Percentiles rank a stretch among this genome's conserved stretches.
Evolutionary conservation across 345 rosid species (phyloP).

Genomic region (Gynandropsis gynandra): DNA sequence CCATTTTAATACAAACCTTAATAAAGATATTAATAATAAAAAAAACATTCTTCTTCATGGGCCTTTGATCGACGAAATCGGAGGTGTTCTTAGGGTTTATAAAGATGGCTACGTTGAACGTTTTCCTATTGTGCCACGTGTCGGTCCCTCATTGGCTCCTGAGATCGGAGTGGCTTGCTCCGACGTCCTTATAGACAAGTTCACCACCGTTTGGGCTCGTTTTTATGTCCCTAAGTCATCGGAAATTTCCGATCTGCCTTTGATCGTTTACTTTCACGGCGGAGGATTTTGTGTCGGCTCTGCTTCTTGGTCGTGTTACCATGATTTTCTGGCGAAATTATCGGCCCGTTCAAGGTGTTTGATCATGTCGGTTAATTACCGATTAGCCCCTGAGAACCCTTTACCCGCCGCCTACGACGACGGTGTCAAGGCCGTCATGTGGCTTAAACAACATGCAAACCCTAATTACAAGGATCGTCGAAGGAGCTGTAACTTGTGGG

Average conservation of each 20-base stretch:
- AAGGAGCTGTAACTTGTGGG: constrained; percentile 26
- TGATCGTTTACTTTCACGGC: constrained; percentile 59
- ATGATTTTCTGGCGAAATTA: constrained; percentile 40
- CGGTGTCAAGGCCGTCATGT: constrained; percentile 41
- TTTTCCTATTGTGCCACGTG: constrained; percentile 40
- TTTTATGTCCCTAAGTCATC: constrained; percentile 42
- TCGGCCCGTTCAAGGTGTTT: constrained; percentile 37
- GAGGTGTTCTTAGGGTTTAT: constrained; percentile 57
- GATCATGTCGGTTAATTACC: constrained; percentile 47
- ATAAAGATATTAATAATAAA: constrained; percentile 20
- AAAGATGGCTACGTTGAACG: constrained; percentile 66
- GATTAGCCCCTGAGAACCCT: constrained; percentile 54
- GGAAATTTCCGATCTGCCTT: constrained; percentile 28
- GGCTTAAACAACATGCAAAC: constrained; percentile 39
- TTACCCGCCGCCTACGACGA: constrained; percentile 66
- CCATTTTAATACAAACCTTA: constrained; percentile 20
- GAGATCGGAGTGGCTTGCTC: constrained; percentile 42
- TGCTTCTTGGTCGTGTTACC: constrained; percentile 59
- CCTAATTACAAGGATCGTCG: background rate
- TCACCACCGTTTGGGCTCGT: constrained; percentile 56
- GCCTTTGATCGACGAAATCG: constrained; percentile 41
- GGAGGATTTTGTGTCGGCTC: constrained; percentile 66
- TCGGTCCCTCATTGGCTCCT: constrained; percentile 30
- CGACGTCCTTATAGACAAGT: constrained; percentile 45
- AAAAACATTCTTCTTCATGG: too few relatives aligned